Evolutionary conservation across 805 yeast species (phyloP).

Genomic region (Saccharomycopsis sp.): DNA sequence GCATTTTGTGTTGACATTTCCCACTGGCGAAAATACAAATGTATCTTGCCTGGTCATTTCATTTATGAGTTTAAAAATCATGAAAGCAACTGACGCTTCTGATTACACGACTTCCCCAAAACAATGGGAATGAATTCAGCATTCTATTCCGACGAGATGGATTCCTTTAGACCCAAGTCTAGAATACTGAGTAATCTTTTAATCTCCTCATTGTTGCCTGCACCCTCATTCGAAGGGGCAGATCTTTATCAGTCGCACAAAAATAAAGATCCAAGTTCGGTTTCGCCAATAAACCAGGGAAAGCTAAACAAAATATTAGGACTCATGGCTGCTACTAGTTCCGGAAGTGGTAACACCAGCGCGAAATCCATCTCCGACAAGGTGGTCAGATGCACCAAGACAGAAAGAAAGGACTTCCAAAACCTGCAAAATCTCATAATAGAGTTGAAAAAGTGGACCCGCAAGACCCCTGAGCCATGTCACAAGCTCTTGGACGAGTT

Average conservation of each 20-base stretch:
- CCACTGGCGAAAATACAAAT: neutral
- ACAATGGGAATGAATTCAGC: neutral
- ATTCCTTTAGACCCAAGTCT: neutral
- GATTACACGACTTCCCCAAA: neutral
- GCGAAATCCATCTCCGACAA: neutral
- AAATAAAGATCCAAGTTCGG: neutral
- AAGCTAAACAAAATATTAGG: neutral
- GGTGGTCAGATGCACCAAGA: neutral
- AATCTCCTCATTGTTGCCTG: neutral
- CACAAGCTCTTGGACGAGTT: slow-evolving; percentile 36
- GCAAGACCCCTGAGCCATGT: slow-evolving; percentile 34
- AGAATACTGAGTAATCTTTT: neutral
- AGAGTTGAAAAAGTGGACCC: slow-evolving; percentile 39
- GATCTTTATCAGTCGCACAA: neutral
- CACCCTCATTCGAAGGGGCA: neutral
- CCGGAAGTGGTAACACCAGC: neutral
- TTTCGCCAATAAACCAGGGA: neutral
- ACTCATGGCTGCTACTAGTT: neutral
- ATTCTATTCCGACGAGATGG: neutral
- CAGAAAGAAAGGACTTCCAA: neutral
- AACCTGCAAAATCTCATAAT: neutral
- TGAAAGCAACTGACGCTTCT: neutral
- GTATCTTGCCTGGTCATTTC: neutral
- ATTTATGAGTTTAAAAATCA: too few species aligned
- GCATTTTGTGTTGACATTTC: neutral